A percentile compares a stretch with the other conserved stretches of the same genome.
Evolutionary conservation across 371 early-diverging fungal genomes (phyloP).

Genomic region (Basidiobolus meristosporus): DNA sequence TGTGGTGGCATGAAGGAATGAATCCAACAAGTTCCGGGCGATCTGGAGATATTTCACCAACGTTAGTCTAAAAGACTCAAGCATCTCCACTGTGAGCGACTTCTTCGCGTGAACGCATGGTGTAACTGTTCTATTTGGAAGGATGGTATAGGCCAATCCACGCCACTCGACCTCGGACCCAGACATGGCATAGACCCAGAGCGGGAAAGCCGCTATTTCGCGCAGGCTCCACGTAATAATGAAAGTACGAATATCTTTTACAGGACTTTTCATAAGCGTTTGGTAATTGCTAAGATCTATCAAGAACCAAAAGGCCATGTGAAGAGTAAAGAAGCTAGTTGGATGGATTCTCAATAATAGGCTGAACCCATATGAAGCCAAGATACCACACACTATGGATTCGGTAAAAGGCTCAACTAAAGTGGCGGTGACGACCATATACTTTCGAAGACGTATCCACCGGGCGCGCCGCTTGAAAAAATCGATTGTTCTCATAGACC

Average conservation of each 20-base stretch:
- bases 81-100: no score
- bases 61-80: no score
- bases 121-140: no score
- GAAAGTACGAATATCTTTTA: conserved; percentile 10
- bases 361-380: conserved; percentile 40
- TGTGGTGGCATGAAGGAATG: no score
- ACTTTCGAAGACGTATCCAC: conserved; percentile 86
- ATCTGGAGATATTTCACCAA: no score
- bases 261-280: conserved; percentile 14
- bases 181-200: conserved; percentile 61
- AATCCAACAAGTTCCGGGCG: no score
- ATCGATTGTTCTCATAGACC: conserved; percentile 40
- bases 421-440: conserved; percentile 70
- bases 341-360: conserved; percentile 21
- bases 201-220: conserved; percentile 64
- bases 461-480: conserved; percentile 67
- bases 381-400: conserved; percentile 52
- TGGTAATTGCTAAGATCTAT: conserved; percentile 38
- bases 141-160: no score
- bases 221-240: conserved; percentile 47
- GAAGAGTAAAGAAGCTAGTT: conserved; percentile 30
- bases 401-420: conserved; percentile 81
- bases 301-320: conserved; percentile 53
- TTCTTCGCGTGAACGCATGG: no score
- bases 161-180: no score